Conservation (phyloP, 768 basidiomycete genomes). For the Leccinum arenicola region DNA sequence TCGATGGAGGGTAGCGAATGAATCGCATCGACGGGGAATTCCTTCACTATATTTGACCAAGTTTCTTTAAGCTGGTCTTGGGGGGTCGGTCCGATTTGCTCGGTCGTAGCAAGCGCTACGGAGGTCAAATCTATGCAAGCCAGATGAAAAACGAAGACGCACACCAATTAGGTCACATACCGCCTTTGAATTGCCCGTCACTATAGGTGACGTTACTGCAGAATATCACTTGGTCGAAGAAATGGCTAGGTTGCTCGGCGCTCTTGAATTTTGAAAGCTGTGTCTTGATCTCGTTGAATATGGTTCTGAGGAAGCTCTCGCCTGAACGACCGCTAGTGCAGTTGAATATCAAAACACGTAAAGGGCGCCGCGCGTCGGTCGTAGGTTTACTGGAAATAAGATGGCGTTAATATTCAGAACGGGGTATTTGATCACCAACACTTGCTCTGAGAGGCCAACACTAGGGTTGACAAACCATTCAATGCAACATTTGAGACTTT, state of each 20-base stretch:
- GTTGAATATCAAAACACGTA: conserved; percentile 85
- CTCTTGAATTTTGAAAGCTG: conserved; percentile 44
- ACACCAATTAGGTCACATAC: conserved; percentile 40
- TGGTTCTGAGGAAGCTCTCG: conserved; percentile 57
- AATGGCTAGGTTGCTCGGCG: conserved; percentile 38
- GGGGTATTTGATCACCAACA: conserved; percentile 5
- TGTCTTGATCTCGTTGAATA: conserved; percentile 49
- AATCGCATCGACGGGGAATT: conserved; percentile 57
- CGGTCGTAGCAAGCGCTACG: conserved; percentile 57
- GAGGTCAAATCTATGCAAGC: conserved; percentile 67
- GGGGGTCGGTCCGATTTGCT: conserved; percentile 62
- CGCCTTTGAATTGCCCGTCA: conserved; percentile 87
- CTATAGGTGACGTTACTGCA: conserved; percentile 96
- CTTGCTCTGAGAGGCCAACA: conserved; percentile 41
- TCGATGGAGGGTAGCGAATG: conserved; percentile 87
- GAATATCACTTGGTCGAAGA: conserved; percentile 89
- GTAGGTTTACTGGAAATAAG: conserved; percentile 1
- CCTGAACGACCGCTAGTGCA: conserved; percentile 91
- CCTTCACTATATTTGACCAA: conserved; percentile 64
- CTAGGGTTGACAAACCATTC: conserved; percentile 80
- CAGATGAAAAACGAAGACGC: not conserved
- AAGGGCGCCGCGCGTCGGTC: conserved; percentile 25
- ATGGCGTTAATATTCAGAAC: conserved; percentile 2
- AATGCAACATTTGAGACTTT: conserved; percentile 83
- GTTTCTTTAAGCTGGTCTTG: conserved; percentile 75